Conservation (phyloP, 192 early-diverging fungal species). For the Mortierella hygrophila region DNA sequence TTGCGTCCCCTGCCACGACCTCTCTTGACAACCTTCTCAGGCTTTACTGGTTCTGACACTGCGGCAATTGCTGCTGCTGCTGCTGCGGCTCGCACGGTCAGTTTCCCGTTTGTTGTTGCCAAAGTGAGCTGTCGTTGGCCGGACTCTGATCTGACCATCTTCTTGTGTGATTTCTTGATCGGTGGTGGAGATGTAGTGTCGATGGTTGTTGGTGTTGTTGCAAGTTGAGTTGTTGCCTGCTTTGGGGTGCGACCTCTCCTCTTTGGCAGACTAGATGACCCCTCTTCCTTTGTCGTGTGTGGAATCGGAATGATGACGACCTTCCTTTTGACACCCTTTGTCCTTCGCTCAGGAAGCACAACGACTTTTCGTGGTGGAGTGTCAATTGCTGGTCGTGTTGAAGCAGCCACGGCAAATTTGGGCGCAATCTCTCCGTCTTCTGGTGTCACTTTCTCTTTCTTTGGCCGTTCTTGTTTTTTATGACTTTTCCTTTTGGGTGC, state of each 20-base stretch:
- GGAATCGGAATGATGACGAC: constrained; percentile 55
- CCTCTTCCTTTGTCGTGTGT: not conserved
- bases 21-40: constrained; percentile 32
- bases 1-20: constrained; percentile 26
- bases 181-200: not conserved
- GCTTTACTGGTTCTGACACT: not conserved
- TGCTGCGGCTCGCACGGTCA: constrained; percentile 12
- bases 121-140: constrained; percentile 21
- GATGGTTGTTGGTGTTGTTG: not conserved
- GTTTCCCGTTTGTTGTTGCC: constrained; percentile 33
- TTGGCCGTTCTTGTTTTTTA: constrained; percentile 14
- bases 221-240: not conserved
- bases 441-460: not conserved
- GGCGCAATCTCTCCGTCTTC: not conserved
- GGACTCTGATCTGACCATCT: constrained; percentile 6
- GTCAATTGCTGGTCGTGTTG: not conserved
- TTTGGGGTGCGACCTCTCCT: constrained; percentile 23
- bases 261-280: not conserved
- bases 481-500: constrained; percentile 17
- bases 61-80: not conserved
- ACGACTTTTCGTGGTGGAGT: constrained; percentile 7
- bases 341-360: constrained; percentile 16
- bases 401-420: not conserved
- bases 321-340: constrained; percentile 14
- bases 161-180: constrained; percentile 36